Evolutionary conservation across 225 moss, liverwort and hornwort genomes (phyloP).

Genomic region (Climacium dendroides): DNA sequence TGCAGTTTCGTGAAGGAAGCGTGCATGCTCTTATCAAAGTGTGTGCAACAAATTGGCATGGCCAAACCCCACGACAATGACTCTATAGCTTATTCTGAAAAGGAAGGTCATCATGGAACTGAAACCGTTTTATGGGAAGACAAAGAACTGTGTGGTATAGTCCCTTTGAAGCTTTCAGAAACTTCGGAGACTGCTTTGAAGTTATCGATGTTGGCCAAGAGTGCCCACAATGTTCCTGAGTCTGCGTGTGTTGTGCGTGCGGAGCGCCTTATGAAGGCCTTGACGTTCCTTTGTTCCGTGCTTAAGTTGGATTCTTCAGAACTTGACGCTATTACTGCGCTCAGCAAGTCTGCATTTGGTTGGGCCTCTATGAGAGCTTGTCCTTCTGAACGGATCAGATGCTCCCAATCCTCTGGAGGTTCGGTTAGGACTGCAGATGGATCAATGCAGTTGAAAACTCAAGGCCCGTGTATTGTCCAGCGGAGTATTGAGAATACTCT

Average conservation of each 20-base stretch:
- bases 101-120: constrained; percentile 7
- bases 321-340: constrained; percentile 18
- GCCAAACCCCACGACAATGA: constrained; percentile 3
- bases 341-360: constrained; percentile 9
- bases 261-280: constrained; percentile 28
- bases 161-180: constrained; percentile 6
- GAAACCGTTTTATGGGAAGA: constrained; percentile 43
- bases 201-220: background rate
- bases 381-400: constrained; percentile 12
- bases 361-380: background rate
- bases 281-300: constrained; percentile 19
- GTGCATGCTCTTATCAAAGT: constrained; percentile 18
- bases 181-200: constrained; percentile 1
- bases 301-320: constrained; percentile 32
- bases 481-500: background rate
- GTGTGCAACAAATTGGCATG: constrained; percentile 13
- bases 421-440: constrained; percentile 23
- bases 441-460: constrained; percentile 35
- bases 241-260: constrained; percentile 28
- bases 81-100: constrained; percentile 3
- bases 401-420: constrained; percentile 25
- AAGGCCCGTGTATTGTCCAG: constrained; percentile 13
- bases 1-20: constrained; percentile 31
- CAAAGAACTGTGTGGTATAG: constrained; percentile 22
- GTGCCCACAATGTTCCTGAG: constrained; percentile 1